phyloP scores from a whole-genome alignment of 768 basidiomycete species.

The Rhodotorula kratochvilovae region DNA sequence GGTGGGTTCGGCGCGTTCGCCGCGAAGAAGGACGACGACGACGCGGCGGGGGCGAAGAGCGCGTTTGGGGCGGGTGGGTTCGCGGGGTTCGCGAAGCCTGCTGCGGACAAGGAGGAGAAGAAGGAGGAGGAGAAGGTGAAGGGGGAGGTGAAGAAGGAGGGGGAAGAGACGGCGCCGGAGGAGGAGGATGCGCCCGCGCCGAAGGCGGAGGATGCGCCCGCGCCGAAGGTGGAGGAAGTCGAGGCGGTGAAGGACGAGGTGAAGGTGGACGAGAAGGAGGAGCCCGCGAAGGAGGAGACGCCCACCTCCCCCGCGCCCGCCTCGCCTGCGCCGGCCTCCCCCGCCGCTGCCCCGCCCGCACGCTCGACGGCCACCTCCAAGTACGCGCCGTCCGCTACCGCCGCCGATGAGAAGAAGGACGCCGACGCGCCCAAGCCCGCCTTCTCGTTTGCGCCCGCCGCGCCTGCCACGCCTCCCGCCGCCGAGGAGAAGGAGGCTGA shows the following conservation, averaged over 20 bases:
- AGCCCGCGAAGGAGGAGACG: not conserved
- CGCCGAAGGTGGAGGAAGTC: too few species aligned
- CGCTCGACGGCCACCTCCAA: not conserved
- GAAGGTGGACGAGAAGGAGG: not conserved
- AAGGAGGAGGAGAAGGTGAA: not conserved
- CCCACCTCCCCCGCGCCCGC: not conserved
- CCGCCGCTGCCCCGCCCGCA: not conserved
- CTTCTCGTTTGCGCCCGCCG: not conserved
- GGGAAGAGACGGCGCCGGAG: not conserved
- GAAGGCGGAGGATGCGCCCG: too few species aligned
- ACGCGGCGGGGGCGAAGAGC: not conserved
- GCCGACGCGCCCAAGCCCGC: not conserved
- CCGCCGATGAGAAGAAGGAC: not conserved
- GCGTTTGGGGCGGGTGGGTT: not conserved
- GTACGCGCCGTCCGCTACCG: not conserved
- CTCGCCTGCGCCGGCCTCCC: not conserved
- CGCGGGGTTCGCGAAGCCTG: conserved; percentile 8
- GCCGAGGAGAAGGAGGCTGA: not conserved
- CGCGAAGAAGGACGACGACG: not conserved
- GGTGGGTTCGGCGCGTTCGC: conserved; percentile 19
- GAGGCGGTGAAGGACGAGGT: not conserved
- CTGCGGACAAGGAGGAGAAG: not conserved
- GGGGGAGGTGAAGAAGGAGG: not conserved
- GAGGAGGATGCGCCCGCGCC: not conserved
- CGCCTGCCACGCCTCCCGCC: not conserved